Conservation (phyloP, 2,329 filamentous ascomycete species). For the Alternaria brassicicola region DNA sequence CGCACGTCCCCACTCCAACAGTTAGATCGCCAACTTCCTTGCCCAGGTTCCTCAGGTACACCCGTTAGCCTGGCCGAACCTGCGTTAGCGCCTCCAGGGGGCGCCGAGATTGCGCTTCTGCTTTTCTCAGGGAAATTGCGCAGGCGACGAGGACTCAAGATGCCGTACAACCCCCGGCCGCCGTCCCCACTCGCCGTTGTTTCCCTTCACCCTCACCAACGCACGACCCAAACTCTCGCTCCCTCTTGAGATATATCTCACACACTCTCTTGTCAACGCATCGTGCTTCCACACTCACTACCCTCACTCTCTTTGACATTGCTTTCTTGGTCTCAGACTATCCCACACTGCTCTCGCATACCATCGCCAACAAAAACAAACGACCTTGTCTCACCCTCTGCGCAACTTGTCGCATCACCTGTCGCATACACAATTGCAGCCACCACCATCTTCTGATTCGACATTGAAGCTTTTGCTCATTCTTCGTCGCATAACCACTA, state of each 20-base stretch:
- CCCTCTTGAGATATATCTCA: conserved; percentile 2
- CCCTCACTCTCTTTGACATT: conserved; percentile 1
- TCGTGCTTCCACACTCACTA: conserved; percentile 15
- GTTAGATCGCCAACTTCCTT: conserved; percentile 13
- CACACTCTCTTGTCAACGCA: conserved; percentile 5
- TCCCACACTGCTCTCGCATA: conserved; percentile 20
- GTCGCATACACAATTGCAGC: conserved; percentile 13
- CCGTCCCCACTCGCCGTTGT: conserved; percentile 23
- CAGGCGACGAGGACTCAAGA: conserved; percentile 32
- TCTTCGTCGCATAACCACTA: conserved; percentile 3
- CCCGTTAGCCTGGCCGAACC: conserved; percentile 3
- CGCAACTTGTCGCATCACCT: conserved; percentile 11
- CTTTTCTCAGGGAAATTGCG: conserved; percentile 26
- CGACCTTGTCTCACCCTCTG: background rate
- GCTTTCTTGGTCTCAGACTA: conserved; percentile 8
- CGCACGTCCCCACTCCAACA: background rate
- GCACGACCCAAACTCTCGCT: conserved; percentile 16
- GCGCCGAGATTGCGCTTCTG: background rate
- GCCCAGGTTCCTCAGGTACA: conserved; percentile 20
- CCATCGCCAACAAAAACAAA: background rate
- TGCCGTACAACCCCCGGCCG: conserved; percentile 15
- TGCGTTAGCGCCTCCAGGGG: conserved; percentile 13
- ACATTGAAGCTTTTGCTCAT: conserved; percentile 8
- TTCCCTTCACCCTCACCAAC: conserved; percentile 29
- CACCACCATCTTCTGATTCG: conserved; percentile 7